Conservation (phyloP, 805 yeast genomes). For the Debaryomyces hansenii region DNA sequence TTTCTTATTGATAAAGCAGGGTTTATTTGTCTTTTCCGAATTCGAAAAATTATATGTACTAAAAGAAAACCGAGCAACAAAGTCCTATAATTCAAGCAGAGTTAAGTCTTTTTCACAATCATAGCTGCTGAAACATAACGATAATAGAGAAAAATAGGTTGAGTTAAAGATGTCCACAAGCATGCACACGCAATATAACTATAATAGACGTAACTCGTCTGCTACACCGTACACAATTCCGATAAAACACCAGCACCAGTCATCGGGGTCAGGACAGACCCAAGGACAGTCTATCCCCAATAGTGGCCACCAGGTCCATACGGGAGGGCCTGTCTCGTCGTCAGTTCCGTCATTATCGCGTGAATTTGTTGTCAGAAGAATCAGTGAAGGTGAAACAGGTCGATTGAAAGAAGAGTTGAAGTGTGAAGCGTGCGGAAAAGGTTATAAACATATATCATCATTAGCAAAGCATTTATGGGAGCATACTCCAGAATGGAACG, state of each 20-base stretch:
- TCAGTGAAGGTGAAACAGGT: conserved; percentile 85
- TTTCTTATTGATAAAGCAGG: neutral
- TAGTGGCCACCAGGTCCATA: conserved; percentile 4
- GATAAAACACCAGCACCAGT: conserved; percentile 19
- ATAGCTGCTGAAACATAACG: neutral
- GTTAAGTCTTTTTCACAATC: neutral
- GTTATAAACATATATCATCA: conserved; percentile 85
- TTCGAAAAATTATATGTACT: neutral
- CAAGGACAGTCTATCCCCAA: neutral
- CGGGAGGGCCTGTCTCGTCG: conserved; percentile 18
- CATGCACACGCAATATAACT: conserved; percentile 21
- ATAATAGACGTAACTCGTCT: conserved; percentile 29
- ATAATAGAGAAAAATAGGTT: neutral
- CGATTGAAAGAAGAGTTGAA: conserved; percentile 78
- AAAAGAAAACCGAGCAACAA: neutral
- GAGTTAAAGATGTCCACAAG: conserved; percentile 4
- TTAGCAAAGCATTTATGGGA: conserved; percentile 90
- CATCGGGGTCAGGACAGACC: conserved; percentile 2
- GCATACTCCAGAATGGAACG: conserved; percentile 92
- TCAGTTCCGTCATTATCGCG: conserved; percentile 51
- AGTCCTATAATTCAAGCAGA: neutral
- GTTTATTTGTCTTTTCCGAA: neutral
- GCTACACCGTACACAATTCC: conserved; percentile 31
- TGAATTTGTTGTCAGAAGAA: conserved; percentile 78
- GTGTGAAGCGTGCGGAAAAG: conserved; percentile 91